These are phyloP conservation scores for Populus hybrid DNA, from an alignment of 441 rosid genomes.

Conservation along the genomic window DNA sequence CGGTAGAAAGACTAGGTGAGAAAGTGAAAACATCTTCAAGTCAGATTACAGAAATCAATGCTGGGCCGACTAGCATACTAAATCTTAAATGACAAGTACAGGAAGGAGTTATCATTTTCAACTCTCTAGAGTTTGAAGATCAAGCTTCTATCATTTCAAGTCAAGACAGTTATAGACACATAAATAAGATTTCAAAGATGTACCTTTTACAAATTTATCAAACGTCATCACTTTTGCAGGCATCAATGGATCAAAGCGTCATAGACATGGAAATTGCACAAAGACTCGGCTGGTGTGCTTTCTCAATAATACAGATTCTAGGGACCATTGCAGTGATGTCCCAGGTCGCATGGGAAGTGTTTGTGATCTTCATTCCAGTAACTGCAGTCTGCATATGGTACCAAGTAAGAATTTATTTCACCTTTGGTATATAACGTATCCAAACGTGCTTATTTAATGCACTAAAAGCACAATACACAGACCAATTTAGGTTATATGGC, in stretches of 20 bases:
- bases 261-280: slow-evolving; percentile 82
- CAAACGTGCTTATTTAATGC: neutral
- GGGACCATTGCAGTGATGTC: slow-evolving; percentile 95
- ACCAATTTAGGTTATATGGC: neutral
- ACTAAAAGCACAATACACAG: neutral
- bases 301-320: slow-evolving; percentile 73
- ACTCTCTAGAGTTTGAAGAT: neutral
- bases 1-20: too few relatives aligned
- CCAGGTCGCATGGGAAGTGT: slow-evolving; percentile 98
- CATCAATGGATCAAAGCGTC: slow-evolving; percentile 92
- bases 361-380: slow-evolving; percentile 94
- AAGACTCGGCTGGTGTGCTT: slow-evolving; percentile 89
- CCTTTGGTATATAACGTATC: neutral
- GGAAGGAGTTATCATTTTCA: neutral
- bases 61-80: neutral
- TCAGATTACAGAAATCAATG: neutral
- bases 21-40: neutral
- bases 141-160: neutral
- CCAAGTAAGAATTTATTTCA: slow-evolving; percentile 55
- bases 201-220: neutral
- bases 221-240: slow-evolving; percentile 42
- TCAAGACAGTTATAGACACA: neutral
- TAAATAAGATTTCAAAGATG: neutral
- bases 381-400: slow-evolving; percentile 93
- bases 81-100: neutral